Percentiles rank a stretch among this genome's conserved stretches.
Evolutionary conservation across 2,329 filamentous ascomycete species (phyloP).

Genomic region (Aspergillus phoenicis): DNA sequence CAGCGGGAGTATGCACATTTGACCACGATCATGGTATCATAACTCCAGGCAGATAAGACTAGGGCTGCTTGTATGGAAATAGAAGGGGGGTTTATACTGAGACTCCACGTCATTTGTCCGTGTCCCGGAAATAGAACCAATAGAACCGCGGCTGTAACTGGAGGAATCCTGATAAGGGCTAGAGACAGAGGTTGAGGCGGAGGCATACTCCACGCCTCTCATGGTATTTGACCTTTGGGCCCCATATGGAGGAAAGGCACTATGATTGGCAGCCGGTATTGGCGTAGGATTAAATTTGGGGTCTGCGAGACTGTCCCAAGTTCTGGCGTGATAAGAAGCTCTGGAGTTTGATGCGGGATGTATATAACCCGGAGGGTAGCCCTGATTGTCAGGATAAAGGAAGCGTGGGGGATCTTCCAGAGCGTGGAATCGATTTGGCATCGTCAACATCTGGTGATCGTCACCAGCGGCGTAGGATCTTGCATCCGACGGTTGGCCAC

Average conservation of each 20-base stretch:
- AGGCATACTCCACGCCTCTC: conserved; percentile 19
- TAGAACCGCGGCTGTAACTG: conserved; percentile 28
- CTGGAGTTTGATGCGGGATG: conserved; percentile 18
- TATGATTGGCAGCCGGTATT: conserved; percentile 23
- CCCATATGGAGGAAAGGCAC: conserved; percentile 21
- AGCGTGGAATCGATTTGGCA: conserved; percentile 22
- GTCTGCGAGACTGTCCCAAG: conserved; percentile 22
- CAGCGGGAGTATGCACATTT: neutral
- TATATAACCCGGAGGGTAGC: conserved; percentile 22
- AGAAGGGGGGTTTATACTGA: conserved; percentile 31
- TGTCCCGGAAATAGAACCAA: conserved; percentile 22
- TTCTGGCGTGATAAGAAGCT: conserved; percentile 21
- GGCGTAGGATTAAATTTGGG: conserved; percentile 28
- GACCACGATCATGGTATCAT: neutral
- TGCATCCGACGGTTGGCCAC: conserved; percentile 25
- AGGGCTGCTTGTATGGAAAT: neutral
- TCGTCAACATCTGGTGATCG: conserved; percentile 17
- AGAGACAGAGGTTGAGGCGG: conserved; percentile 15
- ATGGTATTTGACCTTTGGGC: conserved; percentile 23
- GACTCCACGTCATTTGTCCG: conserved; percentile 36
- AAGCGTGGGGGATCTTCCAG: conserved; percentile 31
- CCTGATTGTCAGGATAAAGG: conserved; percentile 21
- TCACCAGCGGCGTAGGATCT: conserved; percentile 19
- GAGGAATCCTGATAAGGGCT: conserved; percentile 26
- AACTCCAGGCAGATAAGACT: neutral